phyloP scores from a whole-genome alignment of 23 red algal genomes.

The Gracilaria caudata region DNA sequence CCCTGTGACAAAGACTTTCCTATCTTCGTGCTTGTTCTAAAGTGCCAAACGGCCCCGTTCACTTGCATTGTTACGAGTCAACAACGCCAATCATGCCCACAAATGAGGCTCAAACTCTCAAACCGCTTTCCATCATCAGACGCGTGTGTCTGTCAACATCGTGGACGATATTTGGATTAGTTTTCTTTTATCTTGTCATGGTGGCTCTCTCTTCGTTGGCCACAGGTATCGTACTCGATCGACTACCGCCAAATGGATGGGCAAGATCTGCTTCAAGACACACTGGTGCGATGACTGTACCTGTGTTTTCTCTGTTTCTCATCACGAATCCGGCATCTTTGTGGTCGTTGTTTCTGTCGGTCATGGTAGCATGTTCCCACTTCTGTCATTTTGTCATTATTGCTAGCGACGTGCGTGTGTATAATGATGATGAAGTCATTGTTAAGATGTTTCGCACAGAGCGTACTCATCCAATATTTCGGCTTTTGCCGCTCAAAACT shows the following conservation, averaged over 20 bases:
- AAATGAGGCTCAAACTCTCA: background rate
- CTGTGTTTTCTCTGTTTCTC: constrained; percentile 26
- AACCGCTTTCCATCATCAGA: constrained; percentile 1
- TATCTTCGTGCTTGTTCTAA: no score
- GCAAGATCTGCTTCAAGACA: constrained; percentile 45
- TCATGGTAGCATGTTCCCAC: constrained; percentile 50
- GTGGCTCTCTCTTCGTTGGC: constrained; percentile 30
- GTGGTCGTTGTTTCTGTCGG: constrained; percentile 35
- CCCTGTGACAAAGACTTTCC: no score
- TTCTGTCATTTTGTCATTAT: constrained; percentile 59
- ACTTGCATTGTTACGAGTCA: background rate
- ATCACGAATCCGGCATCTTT: background rate
- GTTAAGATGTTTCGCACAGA: background rate
- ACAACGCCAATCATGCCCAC: background rate
- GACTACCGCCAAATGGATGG: constrained; percentile 34
- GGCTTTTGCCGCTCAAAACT: constrained; percentile 9
- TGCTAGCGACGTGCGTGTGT: constrained; percentile 29
- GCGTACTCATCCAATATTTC: constrained; percentile 29
- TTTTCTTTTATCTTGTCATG: constrained; percentile 67
- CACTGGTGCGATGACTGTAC: constrained; percentile 24
- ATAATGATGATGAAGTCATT: background rate
- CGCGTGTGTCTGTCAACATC: constrained; percentile 11
- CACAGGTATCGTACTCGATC: constrained; percentile 26
- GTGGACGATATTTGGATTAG: constrained; percentile 43
- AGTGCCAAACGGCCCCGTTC: background rate